Evolutionary conservation across 139 green algal species (phyloP).

Genomic region (Monoraphidium neglectum): DNA sequence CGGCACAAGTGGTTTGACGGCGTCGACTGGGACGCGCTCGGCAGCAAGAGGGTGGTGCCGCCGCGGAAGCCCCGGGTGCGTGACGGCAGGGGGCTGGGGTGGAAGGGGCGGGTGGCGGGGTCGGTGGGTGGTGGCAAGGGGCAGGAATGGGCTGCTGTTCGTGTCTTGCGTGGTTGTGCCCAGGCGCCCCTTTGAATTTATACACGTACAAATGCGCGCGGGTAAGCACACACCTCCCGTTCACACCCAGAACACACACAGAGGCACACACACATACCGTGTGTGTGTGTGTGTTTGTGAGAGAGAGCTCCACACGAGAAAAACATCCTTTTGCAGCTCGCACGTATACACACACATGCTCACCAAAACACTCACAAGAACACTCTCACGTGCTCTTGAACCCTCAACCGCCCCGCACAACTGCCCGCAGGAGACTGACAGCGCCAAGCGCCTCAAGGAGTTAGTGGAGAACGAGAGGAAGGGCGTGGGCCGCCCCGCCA

Average conservation of each 20-base stretch:
- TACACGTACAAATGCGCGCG: no score
- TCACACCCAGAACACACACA: not conserved
- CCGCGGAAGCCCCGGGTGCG: constrained; percentile 65
- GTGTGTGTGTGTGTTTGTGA: no score
- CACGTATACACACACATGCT: not conserved
- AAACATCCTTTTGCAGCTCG: not conserved
- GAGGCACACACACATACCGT: no score
- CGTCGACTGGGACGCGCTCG: constrained; percentile 89
- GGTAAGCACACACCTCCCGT: not conserved
- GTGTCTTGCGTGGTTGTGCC: not conserved
- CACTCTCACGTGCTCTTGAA: not conserved
- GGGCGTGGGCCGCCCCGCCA: constrained; percentile 38
- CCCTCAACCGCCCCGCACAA: not conserved
- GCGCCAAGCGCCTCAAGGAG: constrained; percentile 81
- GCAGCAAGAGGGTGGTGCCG: constrained; percentile 62
- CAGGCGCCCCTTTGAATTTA: no score
- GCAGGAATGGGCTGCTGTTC: not conserved
- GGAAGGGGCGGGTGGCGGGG: not conserved
- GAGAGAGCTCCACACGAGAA: not conserved
- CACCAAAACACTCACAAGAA: not conserved
- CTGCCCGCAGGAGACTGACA: constrained; percentile 60
- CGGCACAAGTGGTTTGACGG: constrained; percentile 92
- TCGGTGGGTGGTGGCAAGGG: not conserved
- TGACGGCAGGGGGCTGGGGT: not conserved
- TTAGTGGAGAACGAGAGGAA: constrained; percentile 66